phyloP scores from a whole-genome alignment of 805 yeast genomes.

The Myxozyma mucilagina region DNA sequence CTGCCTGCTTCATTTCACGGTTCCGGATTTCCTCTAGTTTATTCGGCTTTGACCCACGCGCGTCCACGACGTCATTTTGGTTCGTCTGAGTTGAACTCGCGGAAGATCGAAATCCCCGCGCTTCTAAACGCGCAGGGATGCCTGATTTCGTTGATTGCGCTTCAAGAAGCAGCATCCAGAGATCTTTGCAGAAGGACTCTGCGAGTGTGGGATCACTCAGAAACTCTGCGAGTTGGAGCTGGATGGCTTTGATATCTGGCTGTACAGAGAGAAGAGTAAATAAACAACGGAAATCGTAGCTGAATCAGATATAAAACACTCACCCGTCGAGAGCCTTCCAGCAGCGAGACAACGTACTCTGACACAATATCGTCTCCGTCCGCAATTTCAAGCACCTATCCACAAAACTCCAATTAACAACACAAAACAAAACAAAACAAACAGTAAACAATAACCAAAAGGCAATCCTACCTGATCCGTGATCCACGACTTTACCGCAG shows the following conservation, averaged over 20 bases:
- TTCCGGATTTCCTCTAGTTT: not conserved
- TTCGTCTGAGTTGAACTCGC: not conserved
- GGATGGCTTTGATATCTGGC: conserved; percentile 17
- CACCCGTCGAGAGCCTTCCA: conserved; percentile 8
- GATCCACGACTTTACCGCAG: conserved; percentile 14
- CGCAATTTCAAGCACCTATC: conserved; percentile 2
- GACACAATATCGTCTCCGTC: conserved; percentile 16
- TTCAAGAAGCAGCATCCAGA: conserved; percentile 10
- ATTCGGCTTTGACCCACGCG: not conserved
- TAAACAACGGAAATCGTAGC: not conserved
- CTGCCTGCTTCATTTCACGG: conserved; percentile 5
- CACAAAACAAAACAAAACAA: not conserved
- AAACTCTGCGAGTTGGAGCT: conserved; percentile 15
- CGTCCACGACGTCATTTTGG: not conserved
- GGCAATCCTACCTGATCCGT: conserved; percentile 7
- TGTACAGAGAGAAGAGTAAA: not conserved
- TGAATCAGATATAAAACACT: not conserved
- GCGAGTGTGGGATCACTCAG: not conserved
- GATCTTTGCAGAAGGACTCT: conserved; percentile 7
- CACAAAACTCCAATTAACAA: not conserved
- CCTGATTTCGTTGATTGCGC: conserved; percentile 10
- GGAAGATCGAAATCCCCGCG: not conserved
- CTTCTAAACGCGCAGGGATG: not conserved
- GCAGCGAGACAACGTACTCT: conserved; percentile 6
- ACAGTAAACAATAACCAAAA: too few relatives aligned